Percentiles rank a stretch among this genome's conserved stretches.
Evolutionary conservation across 495 filamentous ascomycete species (phyloP).

Genomic region (Thermothielavioides terrestris): DNA sequence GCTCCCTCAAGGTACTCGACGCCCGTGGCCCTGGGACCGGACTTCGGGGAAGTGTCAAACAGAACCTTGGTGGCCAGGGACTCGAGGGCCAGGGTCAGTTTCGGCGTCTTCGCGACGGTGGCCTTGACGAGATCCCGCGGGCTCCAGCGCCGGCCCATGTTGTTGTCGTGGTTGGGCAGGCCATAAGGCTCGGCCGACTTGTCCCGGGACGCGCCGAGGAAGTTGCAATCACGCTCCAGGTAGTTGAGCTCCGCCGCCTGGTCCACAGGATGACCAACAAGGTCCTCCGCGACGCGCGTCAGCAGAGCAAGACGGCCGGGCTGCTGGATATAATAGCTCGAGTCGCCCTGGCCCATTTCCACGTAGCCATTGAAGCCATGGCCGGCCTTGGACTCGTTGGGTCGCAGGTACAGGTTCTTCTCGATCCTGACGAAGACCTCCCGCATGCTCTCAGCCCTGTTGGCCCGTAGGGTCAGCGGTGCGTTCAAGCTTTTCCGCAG

Average conservation of each 20-base stretch:
- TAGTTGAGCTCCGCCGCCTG: background rate
- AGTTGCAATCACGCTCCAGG: constrained; percentile 12
- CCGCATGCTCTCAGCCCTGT: constrained; percentile 23
- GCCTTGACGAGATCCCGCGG: constrained; percentile 29
- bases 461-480: constrained; percentile 1
- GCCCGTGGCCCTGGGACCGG: constrained; percentile 21
- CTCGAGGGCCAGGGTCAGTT: constrained; percentile 18
- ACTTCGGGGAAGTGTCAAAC: constrained; percentile 17
- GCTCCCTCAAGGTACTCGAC: constrained; percentile 30
- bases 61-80: constrained; percentile 32
- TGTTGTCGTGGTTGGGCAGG: constrained; percentile 2
- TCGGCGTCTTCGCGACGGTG: constrained; percentile 19
- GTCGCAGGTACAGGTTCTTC: constrained; percentile 29
- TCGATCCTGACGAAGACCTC: constrained; percentile 30
- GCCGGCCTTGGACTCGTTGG: constrained; percentile 16
- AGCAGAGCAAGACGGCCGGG: constrained; percentile 20
- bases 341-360: constrained; percentile 19
- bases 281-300: constrained; percentile 26
- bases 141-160: constrained; percentile 22
- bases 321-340: constrained; percentile 30
- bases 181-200: constrained; percentile 7
- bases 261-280: constrained; percentile 8
- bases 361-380: constrained; percentile 37
- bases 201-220: constrained; percentile 3
- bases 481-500: too few relatives aligned